Base-by-base conservation (phyloP, 495 filamentous ascomycete genomes). In the Xylaria sp. region DNA sequence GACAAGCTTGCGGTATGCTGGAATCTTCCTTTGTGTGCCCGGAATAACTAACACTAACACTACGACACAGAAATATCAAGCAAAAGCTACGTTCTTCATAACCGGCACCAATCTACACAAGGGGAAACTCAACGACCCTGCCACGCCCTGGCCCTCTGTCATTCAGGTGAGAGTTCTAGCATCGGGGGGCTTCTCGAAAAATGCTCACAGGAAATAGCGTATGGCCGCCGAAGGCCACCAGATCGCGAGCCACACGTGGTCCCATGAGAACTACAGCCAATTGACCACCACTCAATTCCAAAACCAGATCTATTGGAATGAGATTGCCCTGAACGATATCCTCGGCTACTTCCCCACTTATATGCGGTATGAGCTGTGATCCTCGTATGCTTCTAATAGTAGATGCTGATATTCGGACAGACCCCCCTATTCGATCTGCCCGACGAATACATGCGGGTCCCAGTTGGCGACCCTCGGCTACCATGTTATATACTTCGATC, bases 171-270 rank as follows among this genome's bases (percentile, higher is more conserved):
- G 58, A 5, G 33, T 44, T 31, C 35, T 24, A 21, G 8, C 19
- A 76, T 61, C 61, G 57, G 9, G n/a, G 43, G 46, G 53, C 21
- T 24, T 52, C 21, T 26, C 44, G 65, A n/a, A 17, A 17, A 61
- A 29, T 72, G 63, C 74, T 82, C 61, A 84, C 75, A 44, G 26
- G 15, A 14, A 21, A 33, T 69, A 88, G 82, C 90, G 92, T 71
- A 93, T 90, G 90, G 79, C 84, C 71, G 80, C 80, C 53, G 76
- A 84, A 71, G 93, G 93, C n/a, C 93, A 97, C 76, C 93, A 96
- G 77, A 83, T 97, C 66, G 93, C 90, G 37, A 92, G 89, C 73
- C 93, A 97, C 73, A 96, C 92, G 1, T 97, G 93, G 93, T 92
- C 91, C 48, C 93, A 97, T 74, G 90, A 81, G 86, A 93, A 84